These are phyloP conservation scores for Epichloe amarillans DNA, from an alignment of 2,329 filamentous ascomycete species.

Conservation along the genomic window DNA sequence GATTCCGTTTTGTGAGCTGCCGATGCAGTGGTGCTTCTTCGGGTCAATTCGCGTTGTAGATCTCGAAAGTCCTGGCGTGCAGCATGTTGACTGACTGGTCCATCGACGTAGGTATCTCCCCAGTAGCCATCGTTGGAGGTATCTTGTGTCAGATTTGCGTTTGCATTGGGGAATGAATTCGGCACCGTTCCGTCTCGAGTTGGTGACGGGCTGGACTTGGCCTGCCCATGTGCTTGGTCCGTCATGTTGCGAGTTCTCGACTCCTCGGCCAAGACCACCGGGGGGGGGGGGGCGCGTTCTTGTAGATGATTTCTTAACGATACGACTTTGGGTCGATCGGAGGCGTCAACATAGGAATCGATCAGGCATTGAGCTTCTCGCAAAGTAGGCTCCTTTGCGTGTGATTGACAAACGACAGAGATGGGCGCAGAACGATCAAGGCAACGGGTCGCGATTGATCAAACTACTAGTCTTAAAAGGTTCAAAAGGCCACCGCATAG, in stretches of 20 bases:
- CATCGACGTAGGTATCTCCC: slow-evolving; percentile 13
- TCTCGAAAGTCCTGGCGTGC: slow-evolving; percentile 10
- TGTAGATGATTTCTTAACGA: no score
- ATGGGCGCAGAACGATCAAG: no score
- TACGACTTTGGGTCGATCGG: no score
- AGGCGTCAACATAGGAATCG: no score
- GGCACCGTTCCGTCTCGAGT: neutral
- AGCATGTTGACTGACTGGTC: slow-evolving; percentile 8
- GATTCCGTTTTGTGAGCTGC: neutral
- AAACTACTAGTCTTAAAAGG: no score
- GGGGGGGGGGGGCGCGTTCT: no score
- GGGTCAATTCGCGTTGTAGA: slow-evolving; percentile 12
- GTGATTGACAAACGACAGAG: no score
- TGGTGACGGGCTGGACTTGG: neutral
- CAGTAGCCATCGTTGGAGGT: slow-evolving; percentile 12
- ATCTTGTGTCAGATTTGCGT: neutral
- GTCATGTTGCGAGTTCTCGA: neutral
- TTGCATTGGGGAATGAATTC: neutral
- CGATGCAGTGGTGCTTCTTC: slow-evolving; percentile 7
- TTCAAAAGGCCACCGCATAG: neutral
- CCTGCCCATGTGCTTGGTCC: neutral
- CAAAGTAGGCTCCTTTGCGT: no score
- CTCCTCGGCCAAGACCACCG: no score
- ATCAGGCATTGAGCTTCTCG: no score
- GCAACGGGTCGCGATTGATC: no score